These are phyloP conservation scores for Fusarium marasasianum DNA, from an alignment of 2,329 filamentous ascomycete species.

Conservation along the genomic window DNA sequence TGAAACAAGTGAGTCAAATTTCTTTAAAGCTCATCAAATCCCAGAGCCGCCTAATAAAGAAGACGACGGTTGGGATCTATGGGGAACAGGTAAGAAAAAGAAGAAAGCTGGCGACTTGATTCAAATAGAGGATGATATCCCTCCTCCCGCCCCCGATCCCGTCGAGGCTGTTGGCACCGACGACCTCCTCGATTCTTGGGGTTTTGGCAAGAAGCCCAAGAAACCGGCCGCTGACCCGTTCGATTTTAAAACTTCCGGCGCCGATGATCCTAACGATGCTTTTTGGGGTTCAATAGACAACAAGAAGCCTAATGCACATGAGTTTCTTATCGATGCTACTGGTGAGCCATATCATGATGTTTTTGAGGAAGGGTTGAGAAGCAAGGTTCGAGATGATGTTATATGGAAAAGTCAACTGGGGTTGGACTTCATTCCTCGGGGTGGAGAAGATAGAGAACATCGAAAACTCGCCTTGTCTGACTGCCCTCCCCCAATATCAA, in stretches of 20 bases:
- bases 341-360: slow-evolving; percentile 58
- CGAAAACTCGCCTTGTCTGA: slow-evolving; percentile 51
- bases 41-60: slow-evolving; percentile 22
- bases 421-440: slow-evolving; percentile 52
- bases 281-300: slow-evolving; percentile 49
- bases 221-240: slow-evolving; percentile 43
- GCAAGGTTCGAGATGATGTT: slow-evolving; percentile 55
- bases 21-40: slow-evolving; percentile 13
- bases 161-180: slow-evolving; percentile 52
- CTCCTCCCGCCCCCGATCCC: slow-evolving; percentile 43
- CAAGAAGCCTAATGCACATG: slow-evolving; percentile 58
- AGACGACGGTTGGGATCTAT: slow-evolving; percentile 42
- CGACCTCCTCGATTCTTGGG: slow-evolving; percentile 67
- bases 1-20: slow-evolving; percentile 28
- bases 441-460: slow-evolving; percentile 56
- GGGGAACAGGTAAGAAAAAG: slow-evolving; percentile 50
- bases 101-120: slow-evolving; percentile 50
- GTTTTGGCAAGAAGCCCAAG: slow-evolving; percentile 62
- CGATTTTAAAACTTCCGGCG: slow-evolving; percentile 52
- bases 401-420: slow-evolving; percentile 57
- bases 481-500: slow-evolving; percentile 58
- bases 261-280: slow-evolving; percentile 56
- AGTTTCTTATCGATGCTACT: slow-evolving; percentile 55
- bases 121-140: slow-evolving; percentile 48
- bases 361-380: slow-evolving; percentile 55